These are phyloP conservation scores for Collybia mongolica DNA, from an alignment of 768 basidiomycete species.

Conservation along the genomic window DNA sequence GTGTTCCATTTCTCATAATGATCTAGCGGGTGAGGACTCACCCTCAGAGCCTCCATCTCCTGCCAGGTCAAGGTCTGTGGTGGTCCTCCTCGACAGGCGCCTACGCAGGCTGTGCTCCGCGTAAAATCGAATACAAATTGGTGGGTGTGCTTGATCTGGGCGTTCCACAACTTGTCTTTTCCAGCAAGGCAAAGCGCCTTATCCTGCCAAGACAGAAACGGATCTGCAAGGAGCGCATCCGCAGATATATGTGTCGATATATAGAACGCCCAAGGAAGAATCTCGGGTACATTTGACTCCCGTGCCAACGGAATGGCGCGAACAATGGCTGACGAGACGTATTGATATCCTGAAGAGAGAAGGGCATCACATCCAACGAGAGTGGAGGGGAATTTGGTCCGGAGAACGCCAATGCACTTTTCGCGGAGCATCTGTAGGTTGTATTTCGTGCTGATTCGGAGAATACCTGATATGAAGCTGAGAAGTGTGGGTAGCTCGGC, in stretches of 20 bases:
- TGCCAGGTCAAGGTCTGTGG: conserved; percentile 24
- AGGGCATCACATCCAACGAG: conserved; percentile 37
- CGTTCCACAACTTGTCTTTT: conserved; percentile 37
- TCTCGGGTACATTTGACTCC: conserved; percentile 35
- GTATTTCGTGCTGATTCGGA: conserved; percentile 45
- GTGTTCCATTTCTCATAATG: conserved; percentile 32
- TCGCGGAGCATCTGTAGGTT: conserved; percentile 32
- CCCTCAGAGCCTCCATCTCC: conserved; percentile 30
- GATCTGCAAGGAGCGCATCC: conserved; percentile 31
- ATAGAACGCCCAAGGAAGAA: conserved; percentile 46
- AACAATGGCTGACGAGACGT: conserved; percentile 34
- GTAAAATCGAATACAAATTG: conserved; percentile 34
- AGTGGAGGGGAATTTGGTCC: conserved; percentile 40
- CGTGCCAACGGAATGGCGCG: conserved; percentile 40
- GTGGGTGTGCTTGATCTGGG: conserved; percentile 35
- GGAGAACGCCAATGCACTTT: conserved; percentile 37
- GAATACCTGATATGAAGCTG: conserved; percentile 37
- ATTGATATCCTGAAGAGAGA: conserved; percentile 32
- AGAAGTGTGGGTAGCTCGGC: conserved; percentile 34
- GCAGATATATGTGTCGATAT: conserved; percentile 38
- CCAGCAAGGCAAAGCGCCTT: conserved; percentile 41
- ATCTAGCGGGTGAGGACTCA: conserved; percentile 36
- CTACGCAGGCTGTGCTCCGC: conserved; percentile 25
- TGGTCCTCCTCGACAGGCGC: conserved; percentile 22
- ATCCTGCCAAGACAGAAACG: conserved; percentile 37